Evolutionary conservation across 2,329 filamentous ascomycete species (phyloP), one percentile per base, ranked within the genome.

Genomic region (Fusarium oligoseptatum): DNA sequence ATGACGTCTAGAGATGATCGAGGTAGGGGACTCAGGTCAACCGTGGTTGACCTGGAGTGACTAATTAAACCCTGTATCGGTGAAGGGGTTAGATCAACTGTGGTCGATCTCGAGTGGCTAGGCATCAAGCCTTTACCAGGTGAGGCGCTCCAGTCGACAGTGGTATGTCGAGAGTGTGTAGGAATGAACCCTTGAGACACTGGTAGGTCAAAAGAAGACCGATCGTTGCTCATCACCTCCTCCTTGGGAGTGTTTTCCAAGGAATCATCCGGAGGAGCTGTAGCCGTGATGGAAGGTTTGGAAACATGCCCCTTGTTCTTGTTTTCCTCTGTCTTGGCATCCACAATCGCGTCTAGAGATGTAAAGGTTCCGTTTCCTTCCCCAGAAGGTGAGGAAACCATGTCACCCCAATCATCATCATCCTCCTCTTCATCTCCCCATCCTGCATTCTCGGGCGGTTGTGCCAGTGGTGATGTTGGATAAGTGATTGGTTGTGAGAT

Each of bases 401-500:
- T 91, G 70, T 91, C 89, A 3, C 89, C 89, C 89, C 89, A 91
- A 41, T 91, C 89, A 2, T 89, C 88, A 2, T 89, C 88, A 6
- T 89, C 86, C 1, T 86, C 79, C 1, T 76, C 77, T 56, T 75
- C 73, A n/a, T 71, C 62, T 6, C 45, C 67, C 43, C 67, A 70
- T 27, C 73, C 68, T 20, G 71, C 68, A 12, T 74, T 76, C 14
- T 60, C 66, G 29, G 76, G 73, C 11, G 76, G 72, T 12, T 76
- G 72, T 34, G 76, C 77, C 2, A 79, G 14, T 10, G 77, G 76
- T 5, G 76, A 75, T n/a, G 64, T 74, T 14, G 73, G 75, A 12
- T 63, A 66, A 15, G 37, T 27, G 4, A 56, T 56, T 6, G 68
- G 65, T 34, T 77, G 76, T 5, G 66, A 64, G 14, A 75, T 60